Evolutionary conservation across 2,329 filamentous ascomycete genomes (phyloP).

Genomic region (Eutypella sp.): DNA sequence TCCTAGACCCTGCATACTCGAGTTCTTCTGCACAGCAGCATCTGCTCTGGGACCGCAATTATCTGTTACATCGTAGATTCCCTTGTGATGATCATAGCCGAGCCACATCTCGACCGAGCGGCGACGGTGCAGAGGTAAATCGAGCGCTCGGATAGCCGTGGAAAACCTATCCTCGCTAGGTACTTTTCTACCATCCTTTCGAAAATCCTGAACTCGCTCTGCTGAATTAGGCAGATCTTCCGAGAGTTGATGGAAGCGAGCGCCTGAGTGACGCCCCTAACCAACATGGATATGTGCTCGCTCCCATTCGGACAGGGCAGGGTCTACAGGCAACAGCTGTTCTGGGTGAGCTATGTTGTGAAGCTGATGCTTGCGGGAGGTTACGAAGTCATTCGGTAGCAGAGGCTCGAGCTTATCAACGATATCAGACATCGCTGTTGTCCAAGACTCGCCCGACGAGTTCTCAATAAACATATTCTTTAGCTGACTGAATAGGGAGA

Average conservation of each 20-base stretch:
- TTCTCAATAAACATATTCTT: background rate
- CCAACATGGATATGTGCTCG: constrained; percentile 22
- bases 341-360: constrained; percentile 19
- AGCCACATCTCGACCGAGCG: no score
- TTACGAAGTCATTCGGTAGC: constrained; percentile 29
- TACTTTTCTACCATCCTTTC: constrained; percentile 16
- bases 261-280: constrained; percentile 26
- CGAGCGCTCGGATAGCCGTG: constrained; percentile 3
- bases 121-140: no score
- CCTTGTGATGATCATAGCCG: no score
- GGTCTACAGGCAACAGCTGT: constrained; percentile 11
- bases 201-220: no score
- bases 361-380: constrained; percentile 28
- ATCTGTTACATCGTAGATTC: no score
- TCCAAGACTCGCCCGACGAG: constrained; percentile 10
- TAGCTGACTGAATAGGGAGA: background rate
- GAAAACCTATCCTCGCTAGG: constrained; percentile 20
- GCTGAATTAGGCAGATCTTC: constrained; percentile 14
- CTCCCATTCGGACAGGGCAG: constrained; percentile 16
- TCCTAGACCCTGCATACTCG: no score
- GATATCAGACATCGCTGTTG: constrained; percentile 2
- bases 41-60: no score
- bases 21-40: no score
- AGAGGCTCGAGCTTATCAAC: constrained; percentile 6
- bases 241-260: constrained; percentile 10